Evolutionary conservation across 225 moss, liverwort and hornwort genomes (phyloP).

Genomic region (Asterella californica): DNA sequence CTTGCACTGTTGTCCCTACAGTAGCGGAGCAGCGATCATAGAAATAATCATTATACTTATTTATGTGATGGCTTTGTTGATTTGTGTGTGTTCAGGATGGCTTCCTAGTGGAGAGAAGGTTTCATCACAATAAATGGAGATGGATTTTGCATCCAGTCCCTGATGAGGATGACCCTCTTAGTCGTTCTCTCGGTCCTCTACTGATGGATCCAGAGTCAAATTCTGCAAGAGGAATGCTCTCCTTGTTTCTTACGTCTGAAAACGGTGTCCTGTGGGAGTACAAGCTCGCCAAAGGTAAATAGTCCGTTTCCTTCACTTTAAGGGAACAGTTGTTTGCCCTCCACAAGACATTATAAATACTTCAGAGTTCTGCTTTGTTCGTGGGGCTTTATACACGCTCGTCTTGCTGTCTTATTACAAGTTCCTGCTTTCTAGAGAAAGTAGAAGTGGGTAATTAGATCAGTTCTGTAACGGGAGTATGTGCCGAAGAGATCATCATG

Average conservation of each 20-base stretch:
- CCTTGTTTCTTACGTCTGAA: constrained; percentile 41
- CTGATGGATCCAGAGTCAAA: constrained; percentile 31
- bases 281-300: constrained; percentile 37
- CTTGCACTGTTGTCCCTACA: neutral
- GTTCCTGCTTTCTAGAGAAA: too few species aligned
- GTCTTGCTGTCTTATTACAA: too few species aligned
- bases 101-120: constrained; percentile 39
- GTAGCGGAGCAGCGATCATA: neutral
- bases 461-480: neutral
- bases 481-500: neutral
- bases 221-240: constrained; percentile 28
- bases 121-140: constrained; percentile 47
- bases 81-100: constrained; percentile 28
- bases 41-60: neutral
- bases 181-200: constrained; percentile 38
- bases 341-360: too few species aligned
- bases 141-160: constrained; percentile 45
- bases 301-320: neutral
- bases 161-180: constrained; percentile 38
- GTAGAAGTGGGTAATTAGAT: neutral
- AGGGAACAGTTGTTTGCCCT: neutral
- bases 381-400: too few species aligned
- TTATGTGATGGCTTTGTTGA: neutral
- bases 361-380: too few species aligned
- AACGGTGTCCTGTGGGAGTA: constrained; percentile 48